Conservation (phyloP, 2,329 filamentous ascomycete species). For the Metarhizium guizhouense region DNA sequence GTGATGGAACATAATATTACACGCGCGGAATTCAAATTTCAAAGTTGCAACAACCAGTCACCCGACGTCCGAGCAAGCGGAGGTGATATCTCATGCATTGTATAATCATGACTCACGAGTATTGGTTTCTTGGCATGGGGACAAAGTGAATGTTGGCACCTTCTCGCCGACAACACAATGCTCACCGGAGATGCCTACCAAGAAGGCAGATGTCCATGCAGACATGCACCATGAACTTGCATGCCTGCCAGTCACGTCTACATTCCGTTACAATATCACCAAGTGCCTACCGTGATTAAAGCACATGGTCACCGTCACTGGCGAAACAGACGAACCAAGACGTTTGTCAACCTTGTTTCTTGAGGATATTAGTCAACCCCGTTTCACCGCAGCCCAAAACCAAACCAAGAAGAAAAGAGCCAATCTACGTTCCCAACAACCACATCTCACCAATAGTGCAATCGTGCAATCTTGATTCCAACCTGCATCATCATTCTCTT, state of each 20-base stretch:
- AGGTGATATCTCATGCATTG: no score
- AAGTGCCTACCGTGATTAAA: no score
- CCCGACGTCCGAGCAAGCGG: no score
- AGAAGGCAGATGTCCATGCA: no score
- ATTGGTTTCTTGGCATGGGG: no score
- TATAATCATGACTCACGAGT: no score
- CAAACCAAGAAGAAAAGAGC: background rate
- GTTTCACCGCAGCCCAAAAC: background rate
- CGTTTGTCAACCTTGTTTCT: background rate
- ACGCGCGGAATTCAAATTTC: background rate
- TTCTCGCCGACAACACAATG: no score
- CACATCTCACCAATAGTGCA: background rate
- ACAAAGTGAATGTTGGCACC: no score
- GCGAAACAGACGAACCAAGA: background rate
- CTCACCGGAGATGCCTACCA: no score
- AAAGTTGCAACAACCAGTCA: background rate
- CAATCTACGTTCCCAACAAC: background rate
- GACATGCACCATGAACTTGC: background rate
- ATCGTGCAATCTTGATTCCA: constrained; percentile 4
- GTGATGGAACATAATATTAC: background rate
- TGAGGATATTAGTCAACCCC: background rate
- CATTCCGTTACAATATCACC: no score
- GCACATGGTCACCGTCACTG: background rate
- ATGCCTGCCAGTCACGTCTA: no score
- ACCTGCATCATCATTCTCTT: constrained; percentile 3